A percentile compares a stretch with the other conserved stretches of the same genome.
These are phyloP conservation scores for Aspergillus sp. DNA, from an alignment of 2,329 filamentous ascomycete species.

Conservation along the genomic window DNA sequence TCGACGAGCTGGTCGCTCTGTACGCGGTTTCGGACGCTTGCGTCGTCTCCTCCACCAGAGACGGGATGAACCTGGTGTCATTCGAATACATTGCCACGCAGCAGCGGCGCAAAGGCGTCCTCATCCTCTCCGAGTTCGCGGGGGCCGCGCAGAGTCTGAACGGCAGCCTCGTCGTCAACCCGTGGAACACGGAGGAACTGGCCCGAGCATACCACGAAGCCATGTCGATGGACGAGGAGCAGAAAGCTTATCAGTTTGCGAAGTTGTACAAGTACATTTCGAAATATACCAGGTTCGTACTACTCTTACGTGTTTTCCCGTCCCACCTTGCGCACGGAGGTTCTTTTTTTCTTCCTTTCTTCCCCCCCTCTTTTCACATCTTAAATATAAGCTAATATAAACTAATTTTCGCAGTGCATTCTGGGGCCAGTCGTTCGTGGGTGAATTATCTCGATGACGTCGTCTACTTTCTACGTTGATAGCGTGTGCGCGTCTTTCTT, in stretches of 20 bases:
- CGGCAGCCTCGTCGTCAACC: slow-evolving; percentile 84
- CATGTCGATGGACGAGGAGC: slow-evolving; percentile 85
- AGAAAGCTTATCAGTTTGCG: slow-evolving; percentile 71
- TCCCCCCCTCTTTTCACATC: not conserved
- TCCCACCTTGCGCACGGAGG: too few species aligned
- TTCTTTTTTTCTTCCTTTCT: too few species aligned
- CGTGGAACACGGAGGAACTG: slow-evolving; percentile 95
- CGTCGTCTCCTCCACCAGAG: slow-evolving; percentile 79
- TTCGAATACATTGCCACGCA: slow-evolving; percentile 96
- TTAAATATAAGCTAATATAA: not conserved
- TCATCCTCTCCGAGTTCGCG: slow-evolving; percentile 91
- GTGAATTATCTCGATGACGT: slow-evolving; percentile 56
- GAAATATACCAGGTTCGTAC: slow-evolving; percentile 69
- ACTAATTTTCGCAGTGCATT: slow-evolving; percentile 53
- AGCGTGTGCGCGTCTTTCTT: not conserved
- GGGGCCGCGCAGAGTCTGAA: slow-evolving; percentile 88
- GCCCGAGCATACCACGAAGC: slow-evolving; percentile 84
- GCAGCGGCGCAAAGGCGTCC: slow-evolving; percentile 73
- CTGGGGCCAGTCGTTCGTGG: slow-evolving; percentile 86
- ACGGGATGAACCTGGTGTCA: slow-evolving; percentile 94
- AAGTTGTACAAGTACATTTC: slow-evolving; percentile 89
- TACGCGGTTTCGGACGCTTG: slow-evolving; percentile 86
- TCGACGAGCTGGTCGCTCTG: slow-evolving; percentile 83
- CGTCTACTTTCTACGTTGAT: not conserved
- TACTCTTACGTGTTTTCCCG: too few species aligned